Evolutionary conservation across 129 eudicot species (phyloP).

Genomic region (Glebionis coronaria): DNA sequence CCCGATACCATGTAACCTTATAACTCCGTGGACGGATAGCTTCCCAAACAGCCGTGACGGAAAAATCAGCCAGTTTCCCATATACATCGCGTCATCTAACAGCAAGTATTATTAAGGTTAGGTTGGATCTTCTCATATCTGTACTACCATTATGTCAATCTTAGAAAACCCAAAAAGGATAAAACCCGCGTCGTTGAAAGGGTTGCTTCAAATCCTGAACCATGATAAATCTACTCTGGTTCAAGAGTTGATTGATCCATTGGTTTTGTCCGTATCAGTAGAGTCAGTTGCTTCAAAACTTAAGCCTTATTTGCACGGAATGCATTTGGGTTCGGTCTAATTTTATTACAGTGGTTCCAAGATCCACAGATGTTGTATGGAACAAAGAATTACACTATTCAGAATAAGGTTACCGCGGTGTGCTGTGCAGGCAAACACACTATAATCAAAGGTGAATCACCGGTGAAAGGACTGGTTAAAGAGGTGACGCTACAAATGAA

Average conservation of each 20-base stretch:
- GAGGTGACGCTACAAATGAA: constrained; percentile 51
- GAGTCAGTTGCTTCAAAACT: constrained; percentile 45
- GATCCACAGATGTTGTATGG: constrained; percentile 39
- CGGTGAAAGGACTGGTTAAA: constrained; percentile 53
- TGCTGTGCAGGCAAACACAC: constrained; percentile 85
- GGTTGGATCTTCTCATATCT: too few relatives aligned
- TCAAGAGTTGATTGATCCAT: constrained; percentile 47
- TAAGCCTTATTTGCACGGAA: constrained; percentile 92
- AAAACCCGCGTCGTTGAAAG: constrained; percentile 48
- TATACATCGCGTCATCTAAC: too few relatives aligned
- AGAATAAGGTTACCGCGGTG: constrained; percentile 52
- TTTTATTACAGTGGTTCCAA: constrained; percentile 68
- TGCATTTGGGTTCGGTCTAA: constrained; percentile 67
- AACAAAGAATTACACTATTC: constrained; percentile 29
- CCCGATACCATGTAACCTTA: too few relatives aligned
- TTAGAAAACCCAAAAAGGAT: constrained; percentile 41
- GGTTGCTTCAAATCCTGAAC: constrained; percentile 36
- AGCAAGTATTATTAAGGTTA: too few relatives aligned
- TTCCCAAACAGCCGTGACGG: too few relatives aligned
- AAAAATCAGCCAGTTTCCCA: too few relatives aligned
- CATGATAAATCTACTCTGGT: too few relatives aligned
- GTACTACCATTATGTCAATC: constrained; percentile 49
- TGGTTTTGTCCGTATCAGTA: constrained; percentile 46
- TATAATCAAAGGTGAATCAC: constrained; percentile 56
- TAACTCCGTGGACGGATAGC: too few relatives aligned